phyloP scores from a whole-genome alignment of 106 monocot species.

The Acorus gramineus region DNA sequence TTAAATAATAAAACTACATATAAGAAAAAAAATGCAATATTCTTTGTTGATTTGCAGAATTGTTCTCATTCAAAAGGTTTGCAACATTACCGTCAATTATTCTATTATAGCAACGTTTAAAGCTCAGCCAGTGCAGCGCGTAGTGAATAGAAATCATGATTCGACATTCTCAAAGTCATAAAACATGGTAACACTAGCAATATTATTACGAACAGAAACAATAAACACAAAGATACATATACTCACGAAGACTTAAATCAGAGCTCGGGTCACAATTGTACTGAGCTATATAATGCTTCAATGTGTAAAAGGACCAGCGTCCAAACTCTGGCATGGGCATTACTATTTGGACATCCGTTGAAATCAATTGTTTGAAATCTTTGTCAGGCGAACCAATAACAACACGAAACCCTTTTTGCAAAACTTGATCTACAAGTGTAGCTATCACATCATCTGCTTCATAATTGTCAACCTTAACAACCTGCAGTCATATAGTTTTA shows the following conservation, averaged over 20 bases:
- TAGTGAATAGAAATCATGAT: too few relatives aligned
- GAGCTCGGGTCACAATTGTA: slow-evolving; percentile 69
- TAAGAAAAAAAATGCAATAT: too few relatives aligned
- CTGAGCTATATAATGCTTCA: slow-evolving; percentile 79
- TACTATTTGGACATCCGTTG: slow-evolving; percentile 78
- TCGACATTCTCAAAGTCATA: too few relatives aligned
- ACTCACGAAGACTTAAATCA: slow-evolving; percentile 97
- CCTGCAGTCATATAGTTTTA: slow-evolving; percentile 48
- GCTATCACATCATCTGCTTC: slow-evolving; percentile 98
- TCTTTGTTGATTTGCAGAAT: too few relatives aligned
- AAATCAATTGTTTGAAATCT: slow-evolving; percentile 98
- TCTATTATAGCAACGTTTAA: too few relatives aligned
- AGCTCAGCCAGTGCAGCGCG: too few relatives aligned
- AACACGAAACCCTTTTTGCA: slow-evolving; percentile 58
- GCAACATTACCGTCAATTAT: too few relatives aligned
- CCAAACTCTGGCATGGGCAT: slow-evolving; percentile 85
- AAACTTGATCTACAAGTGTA: slow-evolving; percentile 69
- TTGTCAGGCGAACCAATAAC: slow-evolving; percentile 97
- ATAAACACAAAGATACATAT: background rate
- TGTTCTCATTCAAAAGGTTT: too few relatives aligned
- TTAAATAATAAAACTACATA: too few relatives aligned
- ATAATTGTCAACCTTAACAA: slow-evolving; percentile 69
- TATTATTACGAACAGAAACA: too few relatives aligned
- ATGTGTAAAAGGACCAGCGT: slow-evolving; percentile 87
- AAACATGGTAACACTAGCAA: too few relatives aligned